Base-by-base conservation (phyloP, 1,139 yeast species). In the Saccharomyces pastorianus region DNA sequence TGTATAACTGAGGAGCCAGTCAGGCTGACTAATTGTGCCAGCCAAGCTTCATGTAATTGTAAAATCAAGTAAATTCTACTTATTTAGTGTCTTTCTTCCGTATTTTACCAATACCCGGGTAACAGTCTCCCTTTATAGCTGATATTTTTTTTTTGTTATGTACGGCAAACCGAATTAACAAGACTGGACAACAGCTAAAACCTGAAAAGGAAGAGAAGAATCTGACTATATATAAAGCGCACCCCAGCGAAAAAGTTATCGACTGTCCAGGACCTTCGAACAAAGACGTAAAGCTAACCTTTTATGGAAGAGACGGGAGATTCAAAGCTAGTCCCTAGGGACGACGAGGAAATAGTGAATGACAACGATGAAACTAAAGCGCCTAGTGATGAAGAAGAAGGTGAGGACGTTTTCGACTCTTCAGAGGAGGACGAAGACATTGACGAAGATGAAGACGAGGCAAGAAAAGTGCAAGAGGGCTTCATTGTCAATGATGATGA, bases 401-500 rank as follows among this genome's bases (percentile, higher is more conserved):
- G 73, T 46, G 74, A 73, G 32, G 77, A 78, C 57, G 80, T 78
- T 17, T 77, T 81, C 57, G 88, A 83, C 59, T 85, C 88, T 9
- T 84, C 89, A 23, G 88, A 84, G 42, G 89, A 84, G 57, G 91
- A 85, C 55, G 89, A 83, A 23, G 90, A 85, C 44, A 83, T 81
- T 48, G 91, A 85, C n/a, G 86, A 83, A 27, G 88, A 84, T 63
- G 91, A 84, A 66, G 93, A 85, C 58, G 93, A 85, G 60, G 81
- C 83, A 49, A 75, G 81, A 60, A 79, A 83, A 69, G 85, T 91
- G 46, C 83, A 93, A 54, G 96, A 89, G 61, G 98, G 97, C 0
- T 90, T 91, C 71, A 91, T 91, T 66, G 97, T 90, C 11, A 97
- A 89, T 64, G 96, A 89, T 62, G 96, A 86, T 52, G 95, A 84